Base-by-base conservation (phyloP, 768 basidiomycete genomes). In the Coprinopsis strossmayeri region DNA sequence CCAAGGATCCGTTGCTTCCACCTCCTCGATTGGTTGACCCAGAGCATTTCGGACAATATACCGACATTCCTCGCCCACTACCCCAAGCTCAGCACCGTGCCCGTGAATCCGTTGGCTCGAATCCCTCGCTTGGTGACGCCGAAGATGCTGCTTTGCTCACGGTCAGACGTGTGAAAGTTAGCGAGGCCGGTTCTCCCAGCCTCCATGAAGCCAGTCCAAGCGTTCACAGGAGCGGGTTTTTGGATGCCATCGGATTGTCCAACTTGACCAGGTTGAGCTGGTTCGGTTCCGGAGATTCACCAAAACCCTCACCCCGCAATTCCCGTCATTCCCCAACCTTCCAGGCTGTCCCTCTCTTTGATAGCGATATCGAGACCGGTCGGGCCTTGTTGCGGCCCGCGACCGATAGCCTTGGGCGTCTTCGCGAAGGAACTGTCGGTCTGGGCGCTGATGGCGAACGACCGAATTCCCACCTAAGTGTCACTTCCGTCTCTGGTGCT, bases 381-480 rank as follows among this genome's bases (percentile, higher is more conserved):
- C 68, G 66, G 32, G 66, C 69, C 0, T 55, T 70, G 43, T 61
- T 77, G 32, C 55, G 56, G 21, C 56, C 58, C 41, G 52, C 23
- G 49, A n/a, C n/a, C 49, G 61, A 57, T 56, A 69, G 53, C 43
- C 56, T 54, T 54, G 65, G 48, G 0, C 39, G 53, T 10, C 46
- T 55, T 21, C 34, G 53, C 15, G 53, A 59, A 17, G 53, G 25
- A 2, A 44, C 17, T n/a, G 53, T 73, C 25, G 74, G 72, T 20
- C 54, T 70, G 10, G 63, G 58, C 20, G 52, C 62, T 5, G 70
- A 72, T 24, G 72, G 70, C 5, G 61, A 63, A 2, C 73, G 85
- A 3, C 85, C 85, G 0, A 60, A 75, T 25, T 87, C 86, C 0
- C 68, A 68, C 40, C 64, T 77, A 32, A 87, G 84, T 47, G 70